A percentile compares a stretch with the other conserved stretches of the same genome.
These are phyloP conservation scores for Protomyces pachydermus DNA, from an alignment of 1,139 yeast species.

Conservation along the genomic window DNA sequence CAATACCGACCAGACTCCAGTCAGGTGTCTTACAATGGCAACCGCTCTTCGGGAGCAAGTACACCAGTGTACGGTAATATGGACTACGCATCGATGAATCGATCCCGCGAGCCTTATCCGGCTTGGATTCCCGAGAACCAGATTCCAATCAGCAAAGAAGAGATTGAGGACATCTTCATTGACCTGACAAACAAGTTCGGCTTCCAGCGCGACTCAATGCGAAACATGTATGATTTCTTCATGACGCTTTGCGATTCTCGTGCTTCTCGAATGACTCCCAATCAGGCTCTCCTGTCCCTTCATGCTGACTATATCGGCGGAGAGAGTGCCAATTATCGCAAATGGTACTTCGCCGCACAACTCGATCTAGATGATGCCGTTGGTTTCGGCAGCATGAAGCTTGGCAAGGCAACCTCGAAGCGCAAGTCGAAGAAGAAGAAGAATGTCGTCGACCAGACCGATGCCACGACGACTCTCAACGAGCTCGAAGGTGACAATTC, in stretches of 20 bases:
- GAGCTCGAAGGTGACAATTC: constrained; percentile 85
- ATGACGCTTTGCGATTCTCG: constrained; percentile 92
- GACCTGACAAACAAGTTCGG: constrained; percentile 90
- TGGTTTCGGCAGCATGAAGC: constrained; percentile 71
- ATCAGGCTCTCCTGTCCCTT: constrained; percentile 82
- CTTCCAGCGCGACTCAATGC: constrained; percentile 95
- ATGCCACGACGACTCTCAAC: constrained; percentile 47
- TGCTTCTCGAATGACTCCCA: constrained; percentile 94
- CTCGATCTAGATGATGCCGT: constrained; percentile 76
- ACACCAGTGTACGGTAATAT: constrained; percentile 85
- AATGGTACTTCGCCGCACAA: constrained; percentile 96
- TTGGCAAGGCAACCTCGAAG: constrained; percentile 46
- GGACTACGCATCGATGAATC: constrained; percentile 56
- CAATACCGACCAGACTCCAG: constrained; percentile 39
- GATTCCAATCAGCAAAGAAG: constrained; percentile 77
- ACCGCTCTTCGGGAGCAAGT: constrained; percentile 90
- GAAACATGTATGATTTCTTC: constrained; percentile 93
- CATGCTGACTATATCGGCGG: constrained; percentile 99
- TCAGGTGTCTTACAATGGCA: constrained; percentile 58
- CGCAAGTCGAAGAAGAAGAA: constrained; percentile 46
- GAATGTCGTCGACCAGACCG: constrained; percentile 45
- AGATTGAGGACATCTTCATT: constrained; percentile 84
- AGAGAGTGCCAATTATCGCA: constrained; percentile 80
- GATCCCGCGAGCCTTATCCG: constrained; percentile 75
- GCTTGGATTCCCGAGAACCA: constrained; percentile 94